Percentiles rank a stretch among this genome's conserved stretches.
phyloP scores from a whole-genome alignment of 2,329 filamentous ascomycete species.

The Fusarium sp. region DNA sequence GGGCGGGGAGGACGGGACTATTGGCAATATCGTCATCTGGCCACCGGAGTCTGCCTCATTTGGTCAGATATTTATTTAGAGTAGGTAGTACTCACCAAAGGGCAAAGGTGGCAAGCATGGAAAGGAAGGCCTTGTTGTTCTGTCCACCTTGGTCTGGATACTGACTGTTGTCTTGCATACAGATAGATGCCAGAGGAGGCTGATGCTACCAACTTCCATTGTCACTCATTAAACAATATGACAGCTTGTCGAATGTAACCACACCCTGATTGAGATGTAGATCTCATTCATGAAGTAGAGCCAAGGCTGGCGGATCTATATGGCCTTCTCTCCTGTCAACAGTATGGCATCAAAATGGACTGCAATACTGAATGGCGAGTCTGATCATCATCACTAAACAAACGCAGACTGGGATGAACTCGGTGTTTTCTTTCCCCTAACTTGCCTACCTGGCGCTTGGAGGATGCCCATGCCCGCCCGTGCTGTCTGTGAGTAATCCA shows the following conservation, averaged over 20 bases:
- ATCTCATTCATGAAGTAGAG: neutral
- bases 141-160: neutral
- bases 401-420: neutral
- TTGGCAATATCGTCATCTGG: slow-evolving; percentile 44
- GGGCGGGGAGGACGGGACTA: slow-evolving; percentile 44
- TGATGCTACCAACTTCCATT: neutral
- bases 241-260: neutral
- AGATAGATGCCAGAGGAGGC: neutral
- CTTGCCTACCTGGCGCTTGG: neutral
- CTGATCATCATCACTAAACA: slow-evolving; percentile 16
- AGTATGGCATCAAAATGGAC: neutral
- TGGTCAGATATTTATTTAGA: neutral
- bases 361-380: slow-evolving; percentile 12
- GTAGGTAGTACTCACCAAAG: neutral
- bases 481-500: slow-evolving; percentile 25
- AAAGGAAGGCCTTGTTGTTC: neutral
- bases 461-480: slow-evolving; percentile 2
- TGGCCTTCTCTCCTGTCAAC: neutral
- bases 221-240: neutral
- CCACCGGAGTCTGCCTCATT: slow-evolving; percentile 26
- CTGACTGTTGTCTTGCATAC: neutral
- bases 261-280: neutral
- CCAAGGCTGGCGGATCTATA: neutral
- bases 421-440: too few relatives aligned
- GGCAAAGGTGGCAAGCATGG: neutral